These are phyloP conservation scores for Dalbergia oliveri DNA, from an alignment of 306 rosid genomes.

Conservation along the genomic window DNA sequence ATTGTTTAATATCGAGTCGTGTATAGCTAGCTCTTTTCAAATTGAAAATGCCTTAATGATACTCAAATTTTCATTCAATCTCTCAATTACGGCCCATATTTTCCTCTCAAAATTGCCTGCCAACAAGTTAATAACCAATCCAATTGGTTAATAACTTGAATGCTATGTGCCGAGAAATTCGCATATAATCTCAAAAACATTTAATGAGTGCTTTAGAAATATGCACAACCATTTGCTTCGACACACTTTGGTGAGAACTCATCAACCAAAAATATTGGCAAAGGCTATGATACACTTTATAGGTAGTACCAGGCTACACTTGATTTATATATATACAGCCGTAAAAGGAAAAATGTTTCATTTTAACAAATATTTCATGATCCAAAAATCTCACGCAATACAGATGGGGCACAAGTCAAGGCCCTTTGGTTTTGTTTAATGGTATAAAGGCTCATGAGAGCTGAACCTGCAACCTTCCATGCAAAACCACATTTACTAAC, in stretches of 20 bases:
- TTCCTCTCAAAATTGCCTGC: no score
- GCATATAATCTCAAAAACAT: no score
- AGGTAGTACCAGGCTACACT: background rate
- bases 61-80: no score
- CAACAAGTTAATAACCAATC: no score
- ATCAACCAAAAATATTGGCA: background rate
- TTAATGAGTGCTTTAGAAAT: no score
- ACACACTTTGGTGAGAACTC: background rate
- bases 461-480: slow-evolving; percentile 76
- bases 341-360: background rate
- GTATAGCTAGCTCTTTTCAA: no score
- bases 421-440: slow-evolving; percentile 44
- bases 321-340: slow-evolving; percentile 1
- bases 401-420: slow-evolving; percentile 46
- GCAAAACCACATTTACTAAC: slow-evolving; percentile 56
- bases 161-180: no score
- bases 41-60: no score
- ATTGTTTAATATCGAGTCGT: no score
- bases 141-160: no score
- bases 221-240: no score
- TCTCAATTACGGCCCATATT: no score
- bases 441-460: slow-evolving; percentile 48
- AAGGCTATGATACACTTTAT: background rate
- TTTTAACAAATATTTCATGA: background rate
- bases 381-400: slow-evolving; percentile 60